Evolutionary conservation across 306 rosid species (phyloP), one percentile per base, ranked within the genome.

Genomic region (Geum urbanum): DNA sequence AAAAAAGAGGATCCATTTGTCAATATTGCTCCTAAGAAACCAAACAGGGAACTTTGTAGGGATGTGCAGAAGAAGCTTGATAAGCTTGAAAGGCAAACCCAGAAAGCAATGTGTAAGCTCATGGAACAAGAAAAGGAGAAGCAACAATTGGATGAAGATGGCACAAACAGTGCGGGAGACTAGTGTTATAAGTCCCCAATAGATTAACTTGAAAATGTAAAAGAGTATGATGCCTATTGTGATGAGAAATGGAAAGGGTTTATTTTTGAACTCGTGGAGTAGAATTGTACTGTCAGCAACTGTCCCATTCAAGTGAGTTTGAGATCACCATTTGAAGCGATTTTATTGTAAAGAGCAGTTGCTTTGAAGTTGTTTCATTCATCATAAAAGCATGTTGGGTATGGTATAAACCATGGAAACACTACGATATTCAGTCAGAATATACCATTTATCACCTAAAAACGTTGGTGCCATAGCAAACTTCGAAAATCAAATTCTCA

Each of bases 31-130:
- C 97, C 99, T 12, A 94, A 94, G 78, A 94, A 94, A 71, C 99
- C 99, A 35, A 94, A 94, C 63, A 91, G 99, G 99, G 99, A 94
- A 68, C 81, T 94, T 18, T 63, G 95, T 19, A 87, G 97, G 82
- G 99, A 91, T 45, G 99, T 94, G 77, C 97, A 94, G 86, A 94
- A 88, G 87, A 94, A 87, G 88, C 86, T 94, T 41, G 97, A 94
- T 80, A 91, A 88, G 85, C 92, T 94, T n/a, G 99, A 88, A 75
- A 88, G 78, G 67, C 84, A 88, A 59, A 88, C 99, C 63, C 97
- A 87, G 73, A 94, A 91, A 78, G 96, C 97, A 74, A 68, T 94
- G 41, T 87, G 68, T 74, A 85, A 86, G 74, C 89, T 94, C 39
- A 84, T 88, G 97, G 87, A 92, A 84, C 95, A 88, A 82, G 96